phyloP scores from a whole-genome alignment of 2,329 filamentous ascomycete genomes.

The Talaromyces sp. region DNA sequence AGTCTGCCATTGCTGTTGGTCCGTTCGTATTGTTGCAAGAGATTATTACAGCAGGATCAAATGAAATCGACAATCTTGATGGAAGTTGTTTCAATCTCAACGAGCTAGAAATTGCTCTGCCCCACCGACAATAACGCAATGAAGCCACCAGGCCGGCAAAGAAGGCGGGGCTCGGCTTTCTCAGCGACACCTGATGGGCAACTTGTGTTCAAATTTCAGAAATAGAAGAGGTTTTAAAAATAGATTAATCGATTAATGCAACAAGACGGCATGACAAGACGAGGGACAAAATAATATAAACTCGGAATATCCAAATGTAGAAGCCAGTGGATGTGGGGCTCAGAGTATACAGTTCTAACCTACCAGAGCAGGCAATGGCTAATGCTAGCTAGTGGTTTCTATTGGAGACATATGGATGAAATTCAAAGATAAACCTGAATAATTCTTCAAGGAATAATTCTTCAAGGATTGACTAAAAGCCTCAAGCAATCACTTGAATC shows the following conservation, averaged over 20 bases:
- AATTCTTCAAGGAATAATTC: no score
- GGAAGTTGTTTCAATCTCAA: background rate
- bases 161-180: background rate
- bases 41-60: background rate
- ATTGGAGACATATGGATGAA: no score
- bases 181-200: background rate
- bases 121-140: background rate
- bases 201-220: background rate
- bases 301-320: no score
- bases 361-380: no score
- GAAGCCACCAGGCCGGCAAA: background rate
- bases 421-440: no score
- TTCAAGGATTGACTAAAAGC: no score
- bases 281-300: background rate
- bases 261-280: background rate
- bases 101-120: background rate
- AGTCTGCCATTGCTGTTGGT: slow-evolving; percentile 2
- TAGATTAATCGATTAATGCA: background rate
- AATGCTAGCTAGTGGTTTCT: no score
- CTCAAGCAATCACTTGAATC: no score
- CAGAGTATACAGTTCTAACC: no score
- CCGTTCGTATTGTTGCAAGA: background rate
- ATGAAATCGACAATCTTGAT: background rate
- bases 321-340: no score
- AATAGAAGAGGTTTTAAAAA: background rate